Conservation (phyloP, 768 basidiomycete genomes). For the Chalciporus chontae region DNA sequence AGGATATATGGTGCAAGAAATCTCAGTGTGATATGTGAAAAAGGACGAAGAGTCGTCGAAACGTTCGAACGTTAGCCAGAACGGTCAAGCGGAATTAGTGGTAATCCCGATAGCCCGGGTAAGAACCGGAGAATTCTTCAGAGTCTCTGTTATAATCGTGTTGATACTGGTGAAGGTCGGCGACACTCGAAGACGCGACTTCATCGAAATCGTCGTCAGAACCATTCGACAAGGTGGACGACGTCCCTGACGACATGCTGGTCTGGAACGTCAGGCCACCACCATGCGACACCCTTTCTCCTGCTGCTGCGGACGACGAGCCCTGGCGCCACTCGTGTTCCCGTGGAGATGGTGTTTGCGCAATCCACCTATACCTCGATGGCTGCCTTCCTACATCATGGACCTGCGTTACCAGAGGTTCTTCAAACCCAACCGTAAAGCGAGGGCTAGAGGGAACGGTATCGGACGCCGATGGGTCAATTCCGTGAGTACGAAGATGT, state of each 20-base stretch:
- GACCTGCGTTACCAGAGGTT: constrained; percentile 43
- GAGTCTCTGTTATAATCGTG: constrained; percentile 17
- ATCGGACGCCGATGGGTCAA: constrained; percentile 30
- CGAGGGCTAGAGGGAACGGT: constrained; percentile 15
- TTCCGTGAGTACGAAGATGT: constrained; percentile 73
- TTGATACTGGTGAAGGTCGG: constrained; percentile 30
- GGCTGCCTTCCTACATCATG: constrained; percentile 37
- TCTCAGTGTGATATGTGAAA: constrained; percentile 1
- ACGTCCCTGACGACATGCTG: constrained; percentile 34
- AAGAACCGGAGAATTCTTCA: constrained; percentile 14
- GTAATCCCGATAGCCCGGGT: constrained; percentile 8
- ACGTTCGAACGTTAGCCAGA: not conserved
- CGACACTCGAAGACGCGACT: constrained; percentile 26
- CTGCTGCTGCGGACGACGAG: constrained; percentile 15
- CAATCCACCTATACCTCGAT: constrained; percentile 39
- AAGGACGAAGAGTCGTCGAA: not conserved
- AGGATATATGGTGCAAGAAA: constrained; percentile 14
- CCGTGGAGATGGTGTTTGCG: constrained; percentile 34
- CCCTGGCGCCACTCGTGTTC: constrained; percentile 24
- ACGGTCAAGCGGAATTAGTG: not conserved
- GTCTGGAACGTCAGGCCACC: constrained; percentile 35
- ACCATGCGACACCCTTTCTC: too few species aligned
- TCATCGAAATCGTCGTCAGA: constrained; percentile 35
- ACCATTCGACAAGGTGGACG: constrained; percentile 32
- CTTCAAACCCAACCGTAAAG: constrained; percentile 43